Evolutionary conservation across 805 yeast species (phyloP).

Genomic region (Candida morakotiae): DNA sequence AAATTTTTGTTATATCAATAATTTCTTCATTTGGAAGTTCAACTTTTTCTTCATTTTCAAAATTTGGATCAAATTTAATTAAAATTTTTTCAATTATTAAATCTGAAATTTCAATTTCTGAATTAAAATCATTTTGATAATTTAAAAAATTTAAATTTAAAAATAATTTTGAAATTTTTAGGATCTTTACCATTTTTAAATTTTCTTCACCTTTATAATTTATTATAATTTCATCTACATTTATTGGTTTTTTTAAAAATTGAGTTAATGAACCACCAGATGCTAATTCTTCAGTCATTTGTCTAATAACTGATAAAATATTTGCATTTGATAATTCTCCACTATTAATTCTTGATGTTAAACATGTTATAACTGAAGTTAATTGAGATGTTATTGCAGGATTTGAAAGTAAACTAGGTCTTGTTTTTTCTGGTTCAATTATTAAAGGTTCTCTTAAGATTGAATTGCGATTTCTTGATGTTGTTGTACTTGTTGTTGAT

Average conservation of each 20-base stretch:
- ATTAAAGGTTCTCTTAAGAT: background rate
- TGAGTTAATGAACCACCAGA: conserved; percentile 10
- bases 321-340: conserved; percentile 19
- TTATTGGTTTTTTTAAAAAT: conserved; percentile 12
- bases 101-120: conserved; percentile 15
- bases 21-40: conserved; percentile 4
- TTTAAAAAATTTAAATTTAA: conserved; percentile 17
- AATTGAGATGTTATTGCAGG: conserved; percentile 24
- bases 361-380: conserved; percentile 26
- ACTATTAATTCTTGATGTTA: conserved; percentile 27
- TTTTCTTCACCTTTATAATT: conserved; percentile 17
- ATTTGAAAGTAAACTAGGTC: conserved; percentile 5
- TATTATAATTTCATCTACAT: conserved; percentile 17
- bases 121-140: no score
- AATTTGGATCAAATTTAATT: conserved; percentile 11
- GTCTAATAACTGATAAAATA: conserved; percentile 33
- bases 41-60: conserved; percentile 2
- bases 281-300: conserved; percentile 33
- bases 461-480: no score
- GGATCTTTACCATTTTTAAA: conserved; percentile 21
- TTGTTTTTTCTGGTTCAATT: background rate
- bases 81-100: conserved; percentile 22
- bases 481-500: no score
- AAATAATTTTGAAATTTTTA: conserved; percentile 28
- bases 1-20: conserved; percentile 12